Conservation (phyloP, 225 moss, liverwort and hornwort species). For the Sphagnum contortum region DNA sequence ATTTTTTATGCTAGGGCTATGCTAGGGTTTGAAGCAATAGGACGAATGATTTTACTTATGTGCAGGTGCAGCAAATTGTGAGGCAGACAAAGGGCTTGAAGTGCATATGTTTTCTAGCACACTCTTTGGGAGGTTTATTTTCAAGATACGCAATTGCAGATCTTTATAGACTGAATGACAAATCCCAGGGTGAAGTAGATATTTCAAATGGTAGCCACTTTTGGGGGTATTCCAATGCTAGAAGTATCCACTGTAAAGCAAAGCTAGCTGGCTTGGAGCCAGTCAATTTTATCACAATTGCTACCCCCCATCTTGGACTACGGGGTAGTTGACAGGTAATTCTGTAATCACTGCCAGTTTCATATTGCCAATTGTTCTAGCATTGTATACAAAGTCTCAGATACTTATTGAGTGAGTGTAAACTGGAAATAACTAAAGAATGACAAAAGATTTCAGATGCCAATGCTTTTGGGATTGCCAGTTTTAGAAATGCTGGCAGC, state of each 20-base stretch:
- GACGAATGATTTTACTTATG: slow-evolving; percentile 1
- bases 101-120: slow-evolving; percentile 71
- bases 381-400: no score
- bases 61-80: no score
- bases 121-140: slow-evolving; percentile 85
- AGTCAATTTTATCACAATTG: slow-evolving; percentile 67
- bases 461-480: slow-evolving; percentile 76
- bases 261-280: slow-evolving; percentile 76
- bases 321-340: slow-evolving; percentile 67
- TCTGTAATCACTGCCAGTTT: no score
- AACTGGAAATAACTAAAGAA: no score
- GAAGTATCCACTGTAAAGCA: neutral
- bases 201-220: no score
- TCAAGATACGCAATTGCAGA: slow-evolving; percentile 63
- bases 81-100: slow-evolving; percentile 47
- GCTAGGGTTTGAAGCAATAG: no score
- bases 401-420: no score
- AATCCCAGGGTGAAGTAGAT: no score
- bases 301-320: slow-evolving; percentile 80
- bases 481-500: slow-evolving; percentile 72
- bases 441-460: slow-evolving; percentile 50
- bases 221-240: no score
- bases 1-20: no score
- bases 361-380: no score
- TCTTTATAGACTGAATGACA: slow-evolving; percentile 26